A percentile compares a stretch with the other conserved stretches of the same genome.
Conservation (phyloP, 805 yeast genomes). For the Candida suzukii region DNA sequence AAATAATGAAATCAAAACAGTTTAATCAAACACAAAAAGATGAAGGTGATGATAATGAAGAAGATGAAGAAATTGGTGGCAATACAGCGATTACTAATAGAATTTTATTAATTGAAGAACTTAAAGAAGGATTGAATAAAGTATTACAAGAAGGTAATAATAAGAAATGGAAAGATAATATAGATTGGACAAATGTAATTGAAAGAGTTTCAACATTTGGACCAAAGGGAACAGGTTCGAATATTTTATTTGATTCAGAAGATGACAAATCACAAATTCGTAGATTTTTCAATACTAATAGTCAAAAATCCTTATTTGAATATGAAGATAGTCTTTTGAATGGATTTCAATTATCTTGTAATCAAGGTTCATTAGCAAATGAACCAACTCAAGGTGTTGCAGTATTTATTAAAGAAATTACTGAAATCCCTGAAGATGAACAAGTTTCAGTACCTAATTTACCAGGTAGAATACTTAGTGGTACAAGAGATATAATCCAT, state of each 20-base stretch:
- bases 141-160: conserved; percentile 14
- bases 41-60: conserved; percentile 25
- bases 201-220: conserved; percentile 61
- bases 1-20: conserved; percentile 23
- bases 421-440: conserved; percentile 19
- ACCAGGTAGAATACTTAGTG: conserved; percentile 68
- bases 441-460: conserved; percentile 35
- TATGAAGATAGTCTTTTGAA: conserved; percentile 61
- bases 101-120: conserved; percentile 19
- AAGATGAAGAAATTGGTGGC: conserved; percentile 7
- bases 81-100: conserved; percentile 7
- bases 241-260: conserved; percentile 55
- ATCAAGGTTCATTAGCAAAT: conserved; percentile 81
- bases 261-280: conserved; percentile 23
- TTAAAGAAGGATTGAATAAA: conserved; percentile 26
- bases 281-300: conserved; percentile 20
- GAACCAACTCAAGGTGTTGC: conserved; percentile 85
- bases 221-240: conserved; percentile 70
- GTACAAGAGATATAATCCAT: conserved; percentile 68
- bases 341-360: conserved; percentile 79
- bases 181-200: conserved; percentile 24
- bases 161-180: conserved; percentile 14
- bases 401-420: conserved; percentile 38
- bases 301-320: conserved; percentile 18
- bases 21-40: conserved; percentile 32